phyloP scores from a whole-genome alignment of 129 eudicot genomes.

The Mikania micrantha region DNA sequence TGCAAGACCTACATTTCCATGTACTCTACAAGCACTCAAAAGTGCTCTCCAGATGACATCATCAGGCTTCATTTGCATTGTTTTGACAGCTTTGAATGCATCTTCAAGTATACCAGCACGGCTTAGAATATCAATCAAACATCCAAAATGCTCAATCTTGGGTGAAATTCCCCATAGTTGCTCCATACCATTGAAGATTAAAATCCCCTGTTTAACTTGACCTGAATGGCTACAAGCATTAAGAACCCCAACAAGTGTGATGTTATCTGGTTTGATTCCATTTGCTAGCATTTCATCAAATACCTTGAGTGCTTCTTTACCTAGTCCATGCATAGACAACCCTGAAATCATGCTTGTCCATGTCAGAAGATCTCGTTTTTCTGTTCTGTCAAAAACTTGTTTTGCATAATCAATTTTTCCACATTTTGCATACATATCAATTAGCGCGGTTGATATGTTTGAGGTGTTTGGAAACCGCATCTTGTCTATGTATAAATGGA shows the following conservation, averaged over 20 bases:
- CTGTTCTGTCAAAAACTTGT: slow-evolving; percentile 25
- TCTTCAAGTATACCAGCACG: slow-evolving; percentile 34
- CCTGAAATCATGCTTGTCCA: slow-evolving; percentile 47
- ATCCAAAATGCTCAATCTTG: slow-evolving; percentile 41
- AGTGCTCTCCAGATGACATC: no score
- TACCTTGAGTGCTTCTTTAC: slow-evolving; percentile 35
- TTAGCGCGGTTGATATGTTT: slow-evolving; percentile 31
- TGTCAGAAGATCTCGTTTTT: slow-evolving; percentile 27
- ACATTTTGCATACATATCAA: slow-evolving; percentile 52
- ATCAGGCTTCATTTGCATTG: no score
- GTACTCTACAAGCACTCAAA: no score
- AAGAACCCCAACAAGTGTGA: slow-evolving; percentile 41
- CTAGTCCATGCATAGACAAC: slow-evolving; percentile 41
- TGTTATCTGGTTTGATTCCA: slow-evolving; percentile 38
- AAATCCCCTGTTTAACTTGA: no score
- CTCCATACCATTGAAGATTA: no score
- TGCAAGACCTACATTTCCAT: no score
- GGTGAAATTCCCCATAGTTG: slow-evolving; percentile 31
- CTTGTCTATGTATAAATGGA: slow-evolving; percentile 34
- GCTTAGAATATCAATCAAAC: slow-evolving; percentile 44
- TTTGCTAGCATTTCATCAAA: slow-evolving; percentile 32
- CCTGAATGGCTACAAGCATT: slow-evolving; percentile 51
- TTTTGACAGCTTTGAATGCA: slow-evolving; percentile 32
- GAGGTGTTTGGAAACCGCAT: slow-evolving; percentile 20
- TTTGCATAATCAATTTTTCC: slow-evolving; percentile 33